Conservation (phyloP, 2,329 filamentous ascomycete genomes). For the Fusarium pseudoanthophilum region DNA sequence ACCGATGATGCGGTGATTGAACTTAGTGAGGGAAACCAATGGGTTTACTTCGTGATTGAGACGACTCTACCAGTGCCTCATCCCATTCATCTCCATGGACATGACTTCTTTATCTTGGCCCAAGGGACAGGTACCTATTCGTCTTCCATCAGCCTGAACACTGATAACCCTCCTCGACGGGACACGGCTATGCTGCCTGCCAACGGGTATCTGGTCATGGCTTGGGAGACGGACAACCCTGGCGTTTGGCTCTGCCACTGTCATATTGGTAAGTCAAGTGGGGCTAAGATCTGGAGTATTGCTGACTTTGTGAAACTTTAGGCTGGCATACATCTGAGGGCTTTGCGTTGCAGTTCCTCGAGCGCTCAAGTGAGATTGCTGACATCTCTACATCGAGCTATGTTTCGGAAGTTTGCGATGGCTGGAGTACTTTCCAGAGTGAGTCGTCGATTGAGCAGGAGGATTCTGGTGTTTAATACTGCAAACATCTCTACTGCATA, state of each 20-base stretch:
- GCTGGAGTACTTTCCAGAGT: slow-evolving; percentile 4
- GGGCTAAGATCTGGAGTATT: not conserved
- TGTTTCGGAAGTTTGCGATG: slow-evolving; percentile 15
- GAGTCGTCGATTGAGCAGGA: slow-evolving; percentile 1
- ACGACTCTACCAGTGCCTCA: slow-evolving; percentile 42
- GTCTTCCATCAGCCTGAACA: slow-evolving; percentile 11
- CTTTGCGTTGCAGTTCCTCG: slow-evolving; percentile 8
- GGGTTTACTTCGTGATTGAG: slow-evolving; percentile 48
- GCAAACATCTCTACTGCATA: not conserved
- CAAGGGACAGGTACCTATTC: slow-evolving; percentile 35
- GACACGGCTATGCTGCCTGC: slow-evolving; percentile 61
- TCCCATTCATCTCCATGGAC: slow-evolving; percentile 53
- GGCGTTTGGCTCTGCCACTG: slow-evolving; percentile 63
- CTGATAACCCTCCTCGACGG: slow-evolving; percentile 60
- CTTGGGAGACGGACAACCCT: slow-evolving; percentile 61
- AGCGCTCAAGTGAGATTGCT: slow-evolving; percentile 10
- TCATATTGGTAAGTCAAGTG: slow-evolving; percentile 50
- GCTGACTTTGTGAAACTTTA: not conserved
- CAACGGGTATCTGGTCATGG: slow-evolving; percentile 60
- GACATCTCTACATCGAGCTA: not conserved
- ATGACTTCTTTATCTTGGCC: slow-evolving; percentile 48
- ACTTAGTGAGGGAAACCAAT: slow-evolving; percentile 40
- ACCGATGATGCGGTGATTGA: slow-evolving; percentile 41
- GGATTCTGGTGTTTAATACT: not conserved
- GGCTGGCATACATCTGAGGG: slow-evolving; percentile 15